phyloP scores from a whole-genome alignment of 2,329 filamentous ascomycete genomes.

The Colletotrichum coccodes region DNA sequence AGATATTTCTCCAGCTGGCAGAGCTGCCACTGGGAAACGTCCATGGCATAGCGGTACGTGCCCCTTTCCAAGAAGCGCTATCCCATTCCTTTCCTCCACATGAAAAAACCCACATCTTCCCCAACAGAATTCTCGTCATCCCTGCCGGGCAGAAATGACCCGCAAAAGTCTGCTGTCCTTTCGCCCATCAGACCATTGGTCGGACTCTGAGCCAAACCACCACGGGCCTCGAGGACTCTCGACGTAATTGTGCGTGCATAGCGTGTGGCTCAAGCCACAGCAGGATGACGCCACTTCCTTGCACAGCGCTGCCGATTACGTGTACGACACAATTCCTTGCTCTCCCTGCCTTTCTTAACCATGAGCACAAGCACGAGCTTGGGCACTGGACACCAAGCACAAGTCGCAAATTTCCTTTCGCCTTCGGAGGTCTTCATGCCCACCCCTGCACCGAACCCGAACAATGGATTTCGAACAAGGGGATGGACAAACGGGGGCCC shows the following conservation, averaged over 20 bases:
- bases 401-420: conserved; percentile 2
- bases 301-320: conserved; percentile 19
- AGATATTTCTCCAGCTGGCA: background rate
- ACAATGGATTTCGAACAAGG: background rate
- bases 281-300: conserved; percentile 27
- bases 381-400: background rate
- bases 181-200: background rate
- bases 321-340: conserved; percentile 7
- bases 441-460: background rate
- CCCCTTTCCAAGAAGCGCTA: background rate
- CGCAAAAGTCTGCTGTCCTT: conserved; percentile 15
- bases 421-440: background rate
- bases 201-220: background rate
- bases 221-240: background rate
- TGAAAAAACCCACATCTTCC: conserved; percentile 21
- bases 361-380: background rate
- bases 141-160: conserved; percentile 27
- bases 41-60: background rate
- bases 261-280: conserved; percentile 23
- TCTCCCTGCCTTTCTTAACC: background rate
- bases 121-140: conserved; percentile 30
- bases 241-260: conserved; percentile 30
- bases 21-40: background rate
- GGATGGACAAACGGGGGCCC: background rate
- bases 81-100: background rate